phyloP scores from a whole-genome alignment of 2,329 filamentous ascomycete species.

The Mycosphaerelloides madeirae region DNA sequence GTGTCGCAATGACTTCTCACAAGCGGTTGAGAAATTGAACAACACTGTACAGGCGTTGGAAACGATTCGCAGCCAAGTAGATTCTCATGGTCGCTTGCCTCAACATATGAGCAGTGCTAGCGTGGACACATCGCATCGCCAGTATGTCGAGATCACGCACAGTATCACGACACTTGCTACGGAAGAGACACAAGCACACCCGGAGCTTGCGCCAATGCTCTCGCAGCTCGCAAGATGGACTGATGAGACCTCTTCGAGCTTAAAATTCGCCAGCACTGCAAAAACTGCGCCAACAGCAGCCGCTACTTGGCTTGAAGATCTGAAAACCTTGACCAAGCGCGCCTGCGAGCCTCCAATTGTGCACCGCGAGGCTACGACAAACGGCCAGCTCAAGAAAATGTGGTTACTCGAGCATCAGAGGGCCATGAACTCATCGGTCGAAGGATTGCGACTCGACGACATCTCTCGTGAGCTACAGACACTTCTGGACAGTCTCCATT shows the following conservation, averaged over 20 bases:
- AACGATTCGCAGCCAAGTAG: too few relatives aligned
- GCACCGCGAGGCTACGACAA: conserved; percentile 50
- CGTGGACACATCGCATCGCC: too few relatives aligned
- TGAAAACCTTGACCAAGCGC: too few relatives aligned
- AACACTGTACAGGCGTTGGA: too few relatives aligned
- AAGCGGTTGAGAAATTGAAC: conserved; percentile 2
- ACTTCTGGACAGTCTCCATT: neutral
- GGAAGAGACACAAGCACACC: conserved; percentile 4
- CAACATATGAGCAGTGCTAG: too few relatives aligned
- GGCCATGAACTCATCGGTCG: neutral
- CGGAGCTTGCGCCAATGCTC: conserved; percentile 23
- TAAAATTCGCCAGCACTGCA: too few relatives aligned
- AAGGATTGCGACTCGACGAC: neutral
- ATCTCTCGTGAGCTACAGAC: neutral
- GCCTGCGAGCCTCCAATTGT: too few relatives aligned
- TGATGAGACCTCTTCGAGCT: conserved; percentile 2
- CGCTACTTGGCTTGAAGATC: too few relatives aligned
- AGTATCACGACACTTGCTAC: neutral
- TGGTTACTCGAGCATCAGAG: conserved; percentile 50
- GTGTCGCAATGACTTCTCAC: conserved; percentile 12
- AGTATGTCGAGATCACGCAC: neutral
- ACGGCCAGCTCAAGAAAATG: conserved; percentile 53
- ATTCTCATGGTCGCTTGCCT: too few relatives aligned
- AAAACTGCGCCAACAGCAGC: too few relatives aligned
- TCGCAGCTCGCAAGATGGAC: conserved; percentile 23